These are phyloP conservation scores for Mrakia hoshinonis DNA, from an alignment of 768 basidiomycete species.

Conservation along the genomic window DNA sequence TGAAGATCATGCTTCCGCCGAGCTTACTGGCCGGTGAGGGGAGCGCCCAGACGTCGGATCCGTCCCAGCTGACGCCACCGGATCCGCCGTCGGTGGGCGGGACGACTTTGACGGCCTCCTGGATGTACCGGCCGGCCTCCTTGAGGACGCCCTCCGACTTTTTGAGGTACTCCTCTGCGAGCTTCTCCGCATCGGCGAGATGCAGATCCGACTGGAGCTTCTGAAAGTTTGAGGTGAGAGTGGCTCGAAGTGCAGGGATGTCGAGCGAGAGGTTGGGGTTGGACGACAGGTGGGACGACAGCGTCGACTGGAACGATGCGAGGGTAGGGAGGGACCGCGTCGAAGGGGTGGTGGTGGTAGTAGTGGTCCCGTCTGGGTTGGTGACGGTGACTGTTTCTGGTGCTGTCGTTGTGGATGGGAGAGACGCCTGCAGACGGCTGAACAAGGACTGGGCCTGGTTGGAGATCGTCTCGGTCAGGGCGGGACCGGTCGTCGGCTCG, in stretches of 20 bases:
- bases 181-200: constrained; percentile 49
- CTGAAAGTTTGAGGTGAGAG: constrained; percentile 65
- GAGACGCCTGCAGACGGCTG: constrained; percentile 21
- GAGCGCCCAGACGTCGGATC: constrained; percentile 75
- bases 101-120: constrained; percentile 84
- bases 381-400: constrained; percentile 16
- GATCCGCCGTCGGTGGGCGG: constrained; percentile 57
- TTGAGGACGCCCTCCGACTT: constrained; percentile 45
- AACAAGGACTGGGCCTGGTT: constrained; percentile 9
- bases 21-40: constrained; percentile 42
- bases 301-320: constrained; percentile 32
- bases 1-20: constrained; percentile 32
- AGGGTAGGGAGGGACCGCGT: constrained; percentile 33
- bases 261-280: constrained; percentile 46
- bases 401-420: constrained; percentile 21
- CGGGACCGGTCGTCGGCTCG: background rate
- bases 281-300: constrained; percentile 30
- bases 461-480: background rate
- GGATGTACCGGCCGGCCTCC: constrained; percentile 53
- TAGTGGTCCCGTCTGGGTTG: constrained; percentile 31
- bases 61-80: constrained; percentile 64
- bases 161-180: constrained; percentile 73
- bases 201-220: constrained; percentile 41
- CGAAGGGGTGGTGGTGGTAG: constrained; percentile 18
- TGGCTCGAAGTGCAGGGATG: constrained; percentile 54